These are phyloP conservation scores for Scleroderma citrinum DNA, from an alignment of 768 basidiomycete genomes.

Conservation along the genomic window DNA sequence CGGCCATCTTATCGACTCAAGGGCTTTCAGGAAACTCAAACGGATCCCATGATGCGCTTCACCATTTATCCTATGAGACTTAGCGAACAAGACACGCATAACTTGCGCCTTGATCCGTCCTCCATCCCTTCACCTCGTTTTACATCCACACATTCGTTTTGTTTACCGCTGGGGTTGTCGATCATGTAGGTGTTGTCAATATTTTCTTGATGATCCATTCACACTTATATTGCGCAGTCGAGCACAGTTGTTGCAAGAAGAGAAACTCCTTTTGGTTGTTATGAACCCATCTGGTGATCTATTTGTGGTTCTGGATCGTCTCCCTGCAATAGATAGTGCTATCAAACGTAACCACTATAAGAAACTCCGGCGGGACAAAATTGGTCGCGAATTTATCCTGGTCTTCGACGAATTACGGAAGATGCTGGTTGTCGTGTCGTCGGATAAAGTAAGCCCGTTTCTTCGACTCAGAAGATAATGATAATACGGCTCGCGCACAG, in stretches of 20 bases:
- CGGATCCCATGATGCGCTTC: conserved; percentile 1
- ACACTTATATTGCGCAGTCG: conserved; percentile 13
- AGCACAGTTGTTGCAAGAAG: conserved; percentile 31
- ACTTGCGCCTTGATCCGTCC: conserved; percentile 4
- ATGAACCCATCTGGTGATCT: conserved; percentile 24
- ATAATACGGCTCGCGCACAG: conserved; percentile 12
- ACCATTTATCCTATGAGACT: conserved; percentile 5
- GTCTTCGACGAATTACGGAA: conserved; percentile 44
- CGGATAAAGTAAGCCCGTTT: conserved; percentile 28
- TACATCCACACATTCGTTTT: neutral
- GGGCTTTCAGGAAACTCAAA: neutral
- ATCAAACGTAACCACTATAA: conserved; percentile 21
- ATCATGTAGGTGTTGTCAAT: neutral
- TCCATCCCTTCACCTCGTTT: conserved; percentile 4
- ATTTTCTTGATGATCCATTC: neutral
- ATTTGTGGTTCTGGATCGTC: conserved; percentile 30
- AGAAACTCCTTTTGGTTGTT: conserved; percentile 33
- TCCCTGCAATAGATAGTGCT: conserved; percentile 24
- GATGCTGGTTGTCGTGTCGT: conserved; percentile 36
- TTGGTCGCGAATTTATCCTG: conserved; percentile 33
- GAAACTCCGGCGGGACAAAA: conserved; percentile 32
- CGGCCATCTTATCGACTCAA: neutral
- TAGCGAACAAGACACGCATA: conserved; percentile 4
- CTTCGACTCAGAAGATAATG: neutral
- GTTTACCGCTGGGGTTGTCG: neutral